Evolutionary conservation across 2,329 filamentous ascomycete genomes (phyloP).

Genomic region (Aspergillus arachidicola): DNA sequence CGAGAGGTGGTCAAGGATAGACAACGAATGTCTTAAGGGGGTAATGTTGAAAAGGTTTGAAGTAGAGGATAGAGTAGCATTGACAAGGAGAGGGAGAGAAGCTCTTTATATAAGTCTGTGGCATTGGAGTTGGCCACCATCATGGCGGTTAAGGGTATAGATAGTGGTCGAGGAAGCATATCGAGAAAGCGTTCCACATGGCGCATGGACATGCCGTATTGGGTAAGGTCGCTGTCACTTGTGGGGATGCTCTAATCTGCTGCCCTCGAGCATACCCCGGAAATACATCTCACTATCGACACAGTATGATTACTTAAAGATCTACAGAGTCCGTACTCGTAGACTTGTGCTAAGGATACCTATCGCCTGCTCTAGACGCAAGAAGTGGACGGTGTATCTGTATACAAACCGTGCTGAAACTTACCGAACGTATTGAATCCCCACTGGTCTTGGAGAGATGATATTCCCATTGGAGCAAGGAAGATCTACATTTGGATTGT

Average conservation of each 20-base stretch:
- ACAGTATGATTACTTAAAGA: too few species aligned
- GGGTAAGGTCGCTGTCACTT: constrained; percentile 17
- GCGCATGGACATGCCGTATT: constrained; percentile 34
- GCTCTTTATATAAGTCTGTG: background rate
- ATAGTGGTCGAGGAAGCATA: background rate
- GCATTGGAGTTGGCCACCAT: background rate
- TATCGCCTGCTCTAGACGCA: background rate
- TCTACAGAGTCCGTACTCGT: too few species aligned
- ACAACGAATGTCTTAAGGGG: background rate
- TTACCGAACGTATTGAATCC: background rate
- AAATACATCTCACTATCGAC: background rate
- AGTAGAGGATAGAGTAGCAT: background rate
- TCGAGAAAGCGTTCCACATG: constrained; percentile 1
- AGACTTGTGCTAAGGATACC: too few species aligned
- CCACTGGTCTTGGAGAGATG: too few species aligned
- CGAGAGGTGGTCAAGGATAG: background rate
- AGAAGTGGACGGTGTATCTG: background rate
- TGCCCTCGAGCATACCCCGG: background rate
- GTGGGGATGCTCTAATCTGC: background rate
- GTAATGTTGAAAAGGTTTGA: background rate
- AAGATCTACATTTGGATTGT: too few species aligned
- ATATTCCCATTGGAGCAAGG: too few species aligned
- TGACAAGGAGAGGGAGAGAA: background rate
- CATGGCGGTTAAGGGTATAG: background rate
- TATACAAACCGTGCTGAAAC: background rate